Base-by-base conservation (phyloP, 2,329 filamentous ascomycete species). In the Corynespora cassiicola region DNA sequence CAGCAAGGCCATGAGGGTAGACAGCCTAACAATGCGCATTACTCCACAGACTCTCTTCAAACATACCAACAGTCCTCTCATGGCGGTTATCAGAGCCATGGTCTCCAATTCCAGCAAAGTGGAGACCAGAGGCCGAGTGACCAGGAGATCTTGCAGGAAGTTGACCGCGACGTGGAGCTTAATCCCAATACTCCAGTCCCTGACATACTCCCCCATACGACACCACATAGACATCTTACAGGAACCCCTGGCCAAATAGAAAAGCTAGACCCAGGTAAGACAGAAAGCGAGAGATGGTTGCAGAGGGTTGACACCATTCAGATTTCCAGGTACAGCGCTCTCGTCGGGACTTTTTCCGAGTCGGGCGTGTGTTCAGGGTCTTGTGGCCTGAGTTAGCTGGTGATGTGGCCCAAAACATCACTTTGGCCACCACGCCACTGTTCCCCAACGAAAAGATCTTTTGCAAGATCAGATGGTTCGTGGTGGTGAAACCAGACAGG, bases 391-490 rank as follows among this genome's bases (percentile, higher is more conserved):
- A 38, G 20, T 15, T 33, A 7, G 31, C 35, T 11, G 23, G 22
- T 17, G 28, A 34, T 17, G 8, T 8, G 8, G 20, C n/a, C 4
- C 31, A 42, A 5, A 38, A 33, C 11, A 45, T 48, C 2, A 54
- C 47, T n/a, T 33, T 54, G 9, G 41, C 37, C 1, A 37, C 40
- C 6, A 39, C 39, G 10, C 7, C 15, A 8, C n/a, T n/a, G n/a
- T n/a, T n/a, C n/a, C 21, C 19, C 17, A 33, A 20, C 6, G 32
- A 56, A 31, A 36, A 26, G 5, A 31, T 48, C 14, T 39, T 29
- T 17, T 35, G 29, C 12, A 54, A 56, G 29, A 41, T 56, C 12
- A 31, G 51, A 19, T 56, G 51, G 50, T 56, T 56, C 29, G 52
- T 56, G 6, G 48, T 56, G 9, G 40, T 56, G 1, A 32, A 35